phyloP scores from a whole-genome alignment of 2,329 filamentous ascomycete species.

The Colletotrichum theobromicola region DNA sequence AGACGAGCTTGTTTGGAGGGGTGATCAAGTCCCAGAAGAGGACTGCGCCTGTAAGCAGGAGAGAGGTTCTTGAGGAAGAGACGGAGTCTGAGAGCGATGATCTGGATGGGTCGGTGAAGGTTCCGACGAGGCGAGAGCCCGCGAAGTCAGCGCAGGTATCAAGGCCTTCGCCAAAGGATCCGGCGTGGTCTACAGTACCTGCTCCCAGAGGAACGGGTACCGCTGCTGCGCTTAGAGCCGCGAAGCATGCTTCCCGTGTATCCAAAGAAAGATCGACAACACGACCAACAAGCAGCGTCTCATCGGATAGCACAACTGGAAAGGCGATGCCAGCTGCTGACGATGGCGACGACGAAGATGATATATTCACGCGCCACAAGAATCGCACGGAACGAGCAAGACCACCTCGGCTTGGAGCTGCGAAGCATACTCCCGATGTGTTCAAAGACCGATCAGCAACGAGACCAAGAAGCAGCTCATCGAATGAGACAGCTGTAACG shows the following conservation, averaged over 20 bases:
- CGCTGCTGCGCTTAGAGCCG: background rate
- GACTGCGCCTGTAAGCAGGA: slow-evolving; percentile 21
- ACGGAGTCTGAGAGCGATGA: slow-evolving; percentile 17
- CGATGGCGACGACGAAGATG: background rate
- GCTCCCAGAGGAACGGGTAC: background rate
- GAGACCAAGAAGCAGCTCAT: background rate
- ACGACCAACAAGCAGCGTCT: background rate
- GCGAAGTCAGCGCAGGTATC: background rate
- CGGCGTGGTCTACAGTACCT: background rate
- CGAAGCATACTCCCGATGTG: background rate
- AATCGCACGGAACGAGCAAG: background rate
- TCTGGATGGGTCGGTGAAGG: background rate
- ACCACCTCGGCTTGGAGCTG: background rate
- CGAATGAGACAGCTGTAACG: slow-evolving; percentile 32
- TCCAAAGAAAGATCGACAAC: background rate
- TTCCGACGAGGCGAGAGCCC: background rate
- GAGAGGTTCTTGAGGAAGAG: background rate
- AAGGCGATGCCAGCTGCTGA: background rate
- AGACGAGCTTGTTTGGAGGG: slow-evolving; percentile 29
- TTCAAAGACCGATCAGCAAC: background rate
- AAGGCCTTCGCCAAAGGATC: background rate
- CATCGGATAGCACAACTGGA: slow-evolving; percentile 33
- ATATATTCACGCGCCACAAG: slow-evolving; percentile 16
- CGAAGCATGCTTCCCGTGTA: background rate
- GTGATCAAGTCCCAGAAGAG: background rate